These are phyloP conservation scores for Boletus reticulatus DNA, from an alignment of 768 basidiomycete genomes.

Conservation along the genomic window DNA sequence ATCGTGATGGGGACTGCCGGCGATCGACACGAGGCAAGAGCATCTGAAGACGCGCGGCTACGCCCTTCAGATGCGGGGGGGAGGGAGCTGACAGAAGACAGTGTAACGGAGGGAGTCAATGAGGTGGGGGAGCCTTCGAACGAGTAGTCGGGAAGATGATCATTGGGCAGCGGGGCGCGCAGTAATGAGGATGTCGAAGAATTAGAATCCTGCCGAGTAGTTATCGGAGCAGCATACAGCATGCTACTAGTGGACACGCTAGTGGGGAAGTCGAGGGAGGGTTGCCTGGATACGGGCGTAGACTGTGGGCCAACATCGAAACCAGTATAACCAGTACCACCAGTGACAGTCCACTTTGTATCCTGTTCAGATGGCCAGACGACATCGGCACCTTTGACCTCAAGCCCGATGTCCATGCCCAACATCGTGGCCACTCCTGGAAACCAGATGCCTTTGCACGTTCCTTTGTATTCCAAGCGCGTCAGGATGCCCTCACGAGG, in stretches of 20 bases:
- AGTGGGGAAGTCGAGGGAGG: constrained; percentile 46
- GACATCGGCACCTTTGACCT: constrained; percentile 66
- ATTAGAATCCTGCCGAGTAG: constrained; percentile 39
- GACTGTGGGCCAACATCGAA: constrained; percentile 53
- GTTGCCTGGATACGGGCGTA: constrained; percentile 41
- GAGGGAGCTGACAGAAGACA: constrained; percentile 41
- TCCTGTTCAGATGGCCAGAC: constrained; percentile 57
- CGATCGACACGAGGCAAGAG: constrained; percentile 27
- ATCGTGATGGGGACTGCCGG: constrained; percentile 67
- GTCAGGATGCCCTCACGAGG: constrained; percentile 56
- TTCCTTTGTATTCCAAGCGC: constrained; percentile 67
- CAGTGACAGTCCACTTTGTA: constrained; percentile 58
- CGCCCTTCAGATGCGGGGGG: constrained; percentile 32
- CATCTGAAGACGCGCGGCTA: constrained; percentile 40
- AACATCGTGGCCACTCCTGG: constrained; percentile 80
- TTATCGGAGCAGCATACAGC: constrained; percentile 21
- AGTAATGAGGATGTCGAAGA: constrained; percentile 63
- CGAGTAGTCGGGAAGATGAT: constrained; percentile 67
- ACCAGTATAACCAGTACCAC: constrained; percentile 69
- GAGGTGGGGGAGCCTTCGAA: constrained; percentile 65
- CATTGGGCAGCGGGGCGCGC: constrained; percentile 68
- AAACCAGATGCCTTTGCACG: constrained; percentile 77
- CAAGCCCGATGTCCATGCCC: constrained; percentile 72
- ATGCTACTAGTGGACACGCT: constrained; percentile 16
- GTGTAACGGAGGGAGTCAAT: constrained; percentile 40